Percentiles rank a stretch among this genome's conserved stretches.
Evolutionary conservation across 1,139 yeast genomes (phyloP).

Genomic region (Candida glucosophila): DNA sequence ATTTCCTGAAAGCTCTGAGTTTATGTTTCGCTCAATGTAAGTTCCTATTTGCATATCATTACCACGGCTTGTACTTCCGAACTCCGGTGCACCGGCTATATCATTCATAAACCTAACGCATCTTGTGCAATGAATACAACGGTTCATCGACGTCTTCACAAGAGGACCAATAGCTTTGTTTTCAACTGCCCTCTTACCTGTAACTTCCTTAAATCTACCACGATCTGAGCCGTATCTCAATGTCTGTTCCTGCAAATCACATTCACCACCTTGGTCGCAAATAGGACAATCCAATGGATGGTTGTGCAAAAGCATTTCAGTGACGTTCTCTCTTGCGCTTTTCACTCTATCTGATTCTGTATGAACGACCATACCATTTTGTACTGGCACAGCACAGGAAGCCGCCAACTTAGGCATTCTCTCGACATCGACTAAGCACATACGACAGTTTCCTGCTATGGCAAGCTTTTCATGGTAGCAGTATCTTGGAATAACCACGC

Average conservation of each 20-base stretch:
- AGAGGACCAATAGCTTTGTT: slow-evolving; percentile 87
- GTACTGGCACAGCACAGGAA: slow-evolving; percentile 87
- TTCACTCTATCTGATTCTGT: slow-evolving; percentile 75
- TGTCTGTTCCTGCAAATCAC: slow-evolving; percentile 86
- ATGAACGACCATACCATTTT: slow-evolving; percentile 81
- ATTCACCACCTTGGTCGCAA: slow-evolving; percentile 93
- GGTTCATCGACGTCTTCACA: slow-evolving; percentile 85
- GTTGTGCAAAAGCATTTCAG: slow-evolving; percentile 81
- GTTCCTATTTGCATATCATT: slow-evolving; percentile 91
- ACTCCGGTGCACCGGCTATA: slow-evolving; percentile 88
- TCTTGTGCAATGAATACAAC: slow-evolving; percentile 90
- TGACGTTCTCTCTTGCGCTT: slow-evolving; percentile 85
- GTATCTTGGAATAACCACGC: slow-evolving; percentile 80
- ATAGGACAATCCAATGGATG: slow-evolving; percentile 92
- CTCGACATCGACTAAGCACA: slow-evolving; percentile 89
- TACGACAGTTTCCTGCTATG: slow-evolving; percentile 91
- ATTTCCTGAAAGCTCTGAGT: slow-evolving; percentile 83
- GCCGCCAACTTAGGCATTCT: slow-evolving; percentile 88
- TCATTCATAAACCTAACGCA: slow-evolving; percentile 88
- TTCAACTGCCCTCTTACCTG: slow-evolving; percentile 85
- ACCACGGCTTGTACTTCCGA: slow-evolving; percentile 86
- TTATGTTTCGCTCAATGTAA: slow-evolving; percentile 75
- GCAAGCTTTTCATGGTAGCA: slow-evolving; percentile 90
- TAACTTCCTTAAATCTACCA: slow-evolving; percentile 74
- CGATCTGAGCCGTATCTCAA: slow-evolving; percentile 80